A percentile compares a stretch with the other conserved stretches of the same genome.
phyloP scores from a whole-genome alignment of 2,329 filamentous ascomycete species.

The Aspergillus awamori region DNA sequence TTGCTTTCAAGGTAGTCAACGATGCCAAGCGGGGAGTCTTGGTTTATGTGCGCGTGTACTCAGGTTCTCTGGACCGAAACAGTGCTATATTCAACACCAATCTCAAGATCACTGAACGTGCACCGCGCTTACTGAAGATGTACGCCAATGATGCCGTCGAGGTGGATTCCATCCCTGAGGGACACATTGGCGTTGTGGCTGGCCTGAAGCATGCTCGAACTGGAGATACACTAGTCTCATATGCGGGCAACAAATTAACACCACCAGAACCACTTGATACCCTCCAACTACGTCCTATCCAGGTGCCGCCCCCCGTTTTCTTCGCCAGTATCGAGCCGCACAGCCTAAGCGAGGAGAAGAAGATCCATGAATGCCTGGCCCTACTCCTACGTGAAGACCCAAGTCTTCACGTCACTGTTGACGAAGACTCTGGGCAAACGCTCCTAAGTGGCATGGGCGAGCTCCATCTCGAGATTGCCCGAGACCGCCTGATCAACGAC shows the following conservation, averaged over 20 bases:
- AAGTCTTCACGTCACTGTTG: conserved; percentile 79
- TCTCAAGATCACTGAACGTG: conserved; percentile 74
- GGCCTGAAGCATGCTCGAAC: conserved; percentile 91
- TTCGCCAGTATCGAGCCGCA: conserved; percentile 91
- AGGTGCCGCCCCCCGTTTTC: conserved; percentile 90
- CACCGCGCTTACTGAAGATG: conserved; percentile 82
- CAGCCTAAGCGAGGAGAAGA: conserved; percentile 76
- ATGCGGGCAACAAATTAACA: conserved; percentile 64
- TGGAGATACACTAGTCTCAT: conserved; percentile 85
- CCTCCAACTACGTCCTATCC: conserved; percentile 82
- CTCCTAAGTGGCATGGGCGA: conserved; percentile 96
- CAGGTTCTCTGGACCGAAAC: conserved; percentile 75
- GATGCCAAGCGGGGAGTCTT: conserved; percentile 83
- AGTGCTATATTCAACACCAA: conserved; percentile 84
- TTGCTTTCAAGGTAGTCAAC: conserved; percentile 91
- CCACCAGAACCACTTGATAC: conserved; percentile 70
- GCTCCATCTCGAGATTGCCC: conserved; percentile 88
- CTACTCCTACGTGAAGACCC: conserved; percentile 89
- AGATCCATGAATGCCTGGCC: conserved; percentile 73
- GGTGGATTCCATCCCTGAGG: conserved; percentile 75
- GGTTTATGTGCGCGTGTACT: conserved; percentile 90
- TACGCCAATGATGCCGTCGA: conserved; percentile 87
- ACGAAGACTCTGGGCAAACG: conserved; percentile 90
- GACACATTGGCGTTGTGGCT: conserved; percentile 91
- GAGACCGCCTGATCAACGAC: conserved; percentile 83